Evolutionary conservation across 176 grass and related monocot genomes (phyloP).

Genomic region (Microstegium vimineum): DNA sequence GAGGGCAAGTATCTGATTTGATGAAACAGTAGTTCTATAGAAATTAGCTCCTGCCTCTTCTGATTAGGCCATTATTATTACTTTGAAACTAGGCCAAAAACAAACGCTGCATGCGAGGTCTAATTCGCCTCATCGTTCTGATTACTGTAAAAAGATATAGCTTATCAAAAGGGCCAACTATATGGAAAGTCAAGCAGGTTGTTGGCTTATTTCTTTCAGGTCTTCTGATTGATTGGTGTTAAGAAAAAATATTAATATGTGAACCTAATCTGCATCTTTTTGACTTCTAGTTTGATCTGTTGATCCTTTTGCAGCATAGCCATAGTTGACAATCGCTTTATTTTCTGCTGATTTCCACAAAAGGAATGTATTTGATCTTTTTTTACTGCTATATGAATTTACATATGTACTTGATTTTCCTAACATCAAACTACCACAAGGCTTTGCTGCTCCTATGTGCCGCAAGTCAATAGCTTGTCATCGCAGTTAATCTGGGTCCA

Average conservation of each 20-base stretch:
- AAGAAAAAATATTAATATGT: not conserved
- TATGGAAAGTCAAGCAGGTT: not conserved
- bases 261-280: not conserved
- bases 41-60: not conserved
- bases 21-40: not conserved
- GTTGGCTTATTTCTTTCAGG: not conserved
- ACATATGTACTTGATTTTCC: not conserved
- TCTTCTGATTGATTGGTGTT: not conserved
- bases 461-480: constrained; percentile 1
- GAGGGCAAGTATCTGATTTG: not conserved
- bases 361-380: not conserved
- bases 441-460: not conserved
- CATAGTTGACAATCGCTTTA: not conserved
- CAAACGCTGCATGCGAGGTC: not conserved
- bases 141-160: not conserved
- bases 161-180: not conserved
- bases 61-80: not conserved
- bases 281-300: not conserved
- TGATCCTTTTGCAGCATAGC: not conserved
- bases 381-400: not conserved
- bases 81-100: not conserved
- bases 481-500: not conserved
- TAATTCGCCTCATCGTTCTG: not conserved
- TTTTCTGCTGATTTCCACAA: not conserved
- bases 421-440: not conserved